These are phyloP conservation scores for Multifurca ochricompacta DNA, from an alignment of 768 basidiomycete species.

Conservation along the genomic window DNA sequence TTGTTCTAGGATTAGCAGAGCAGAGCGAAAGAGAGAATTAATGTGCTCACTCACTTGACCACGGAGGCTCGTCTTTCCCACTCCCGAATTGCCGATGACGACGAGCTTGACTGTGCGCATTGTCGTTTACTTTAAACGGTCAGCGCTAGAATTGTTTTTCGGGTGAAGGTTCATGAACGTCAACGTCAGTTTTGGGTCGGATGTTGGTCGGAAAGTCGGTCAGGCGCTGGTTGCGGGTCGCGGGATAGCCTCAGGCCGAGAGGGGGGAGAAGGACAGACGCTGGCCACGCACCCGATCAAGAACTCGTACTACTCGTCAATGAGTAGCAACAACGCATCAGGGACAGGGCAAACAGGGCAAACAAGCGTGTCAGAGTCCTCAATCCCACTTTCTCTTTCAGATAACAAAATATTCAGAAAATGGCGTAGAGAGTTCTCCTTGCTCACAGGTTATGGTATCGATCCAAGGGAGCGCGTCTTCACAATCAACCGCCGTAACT, in stretches of 20 bases:
- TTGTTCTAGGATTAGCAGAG: not conserved
- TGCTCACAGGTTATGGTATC: conserved; percentile 45
- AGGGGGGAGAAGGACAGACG: no score
- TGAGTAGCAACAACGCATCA: conserved; percentile 1
- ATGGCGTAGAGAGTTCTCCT: conserved; percentile 44
- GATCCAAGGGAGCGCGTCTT: conserved; percentile 35
- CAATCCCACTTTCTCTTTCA: conserved; percentile 12
- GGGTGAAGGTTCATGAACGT: not conserved
- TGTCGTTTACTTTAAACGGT: not conserved
- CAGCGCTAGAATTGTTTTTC: not conserved
- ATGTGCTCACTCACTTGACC: conserved; percentile 41
- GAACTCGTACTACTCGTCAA: no score
- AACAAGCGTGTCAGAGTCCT: not conserved
- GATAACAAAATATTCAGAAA: conserved; percentile 33
- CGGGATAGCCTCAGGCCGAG: no score
- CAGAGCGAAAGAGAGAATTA: not conserved
- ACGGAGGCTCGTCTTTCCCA: conserved; percentile 81
- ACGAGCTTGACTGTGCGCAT: conserved; percentile 78
- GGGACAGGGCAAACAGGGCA: no score
- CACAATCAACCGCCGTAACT: conserved; percentile 34
- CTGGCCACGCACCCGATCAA: no score
- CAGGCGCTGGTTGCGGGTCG: no score
- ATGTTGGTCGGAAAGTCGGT: no score
- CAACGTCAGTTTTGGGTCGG: not conserved
- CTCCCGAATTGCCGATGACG: conserved; percentile 72